phyloP scores from a whole-genome alignment of 208 protist species.

The Balamuthia mandrillaris region DNA sequence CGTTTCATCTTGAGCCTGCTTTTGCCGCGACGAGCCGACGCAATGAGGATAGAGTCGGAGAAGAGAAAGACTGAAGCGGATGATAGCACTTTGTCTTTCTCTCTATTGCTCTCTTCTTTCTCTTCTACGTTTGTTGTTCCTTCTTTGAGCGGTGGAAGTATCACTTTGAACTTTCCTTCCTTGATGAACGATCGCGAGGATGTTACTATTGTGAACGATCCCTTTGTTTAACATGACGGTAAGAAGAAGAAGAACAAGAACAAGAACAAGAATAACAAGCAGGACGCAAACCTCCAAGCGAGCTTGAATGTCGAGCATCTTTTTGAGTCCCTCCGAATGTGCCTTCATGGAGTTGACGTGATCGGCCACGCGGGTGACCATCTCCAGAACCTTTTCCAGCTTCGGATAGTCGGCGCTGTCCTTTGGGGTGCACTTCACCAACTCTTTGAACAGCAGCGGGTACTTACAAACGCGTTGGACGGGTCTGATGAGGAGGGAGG shows the following conservation, averaged over 20 bases:
- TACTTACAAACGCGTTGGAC: constrained; percentile 22
- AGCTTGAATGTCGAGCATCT: not conserved
- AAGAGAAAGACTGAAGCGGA: not conserved
- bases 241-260: not conserved
- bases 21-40: not conserved
- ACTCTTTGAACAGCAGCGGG: not conserved
- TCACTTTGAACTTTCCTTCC: not conserved
- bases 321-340: not conserved
- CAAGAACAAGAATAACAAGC: not conserved
- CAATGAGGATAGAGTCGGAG: not conserved
- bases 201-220: not conserved
- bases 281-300: not conserved
- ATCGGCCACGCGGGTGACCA: not conserved
- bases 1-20: not conserved
- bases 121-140: too few relatives aligned
- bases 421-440: not conserved
- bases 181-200: not conserved
- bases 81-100: not conserved
- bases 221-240: not conserved
- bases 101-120: too few relatives aligned
- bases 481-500: not conserved
- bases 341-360: constrained; percentile 20
- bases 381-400: not conserved
- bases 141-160: too few relatives aligned
- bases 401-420: not conserved